Evolutionary conservation across 1,284 basidiomycete genomes (phyloP).

Genomic region (Spongiforma sp.): DNA sequence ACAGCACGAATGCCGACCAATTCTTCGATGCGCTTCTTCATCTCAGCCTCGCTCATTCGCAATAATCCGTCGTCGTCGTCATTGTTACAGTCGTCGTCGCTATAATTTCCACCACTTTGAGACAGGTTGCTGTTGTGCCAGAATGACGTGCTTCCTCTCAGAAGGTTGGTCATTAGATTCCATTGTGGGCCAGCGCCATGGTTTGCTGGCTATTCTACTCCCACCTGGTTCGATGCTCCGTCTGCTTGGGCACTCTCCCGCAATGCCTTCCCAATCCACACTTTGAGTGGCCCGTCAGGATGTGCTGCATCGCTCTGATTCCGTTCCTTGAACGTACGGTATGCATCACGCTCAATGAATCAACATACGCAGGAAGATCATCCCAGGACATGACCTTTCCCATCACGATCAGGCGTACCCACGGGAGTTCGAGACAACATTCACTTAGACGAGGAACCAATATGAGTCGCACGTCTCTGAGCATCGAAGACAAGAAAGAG

Average conservation of each 20-base stretch:
- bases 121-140: too few relatives aligned
- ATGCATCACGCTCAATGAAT: slow-evolving; percentile 19
- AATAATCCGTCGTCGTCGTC: too few relatives aligned
- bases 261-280: slow-evolving; percentile 62
- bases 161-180: too few relatives aligned
- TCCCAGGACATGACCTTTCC: slow-evolving; percentile 11
- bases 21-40: too few relatives aligned
- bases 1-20: too few relatives aligned
- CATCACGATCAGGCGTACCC: slow-evolving; percentile 49
- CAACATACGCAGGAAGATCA: slow-evolving; percentile 7
- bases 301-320: slow-evolving; percentile 62
- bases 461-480: background rate
- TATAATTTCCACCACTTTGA: too few relatives aligned
- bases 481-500: background rate
- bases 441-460: slow-evolving; percentile 29
- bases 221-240: slow-evolving; percentile 47
- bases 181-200: too few relatives aligned
- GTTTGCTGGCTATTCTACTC: slow-evolving; percentile 78
- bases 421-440: slow-evolving; percentile 51
- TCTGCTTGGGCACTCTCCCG: slow-evolving; percentile 43
- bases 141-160: too few relatives aligned
- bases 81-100: too few relatives aligned
- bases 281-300: slow-evolving; percentile 64
- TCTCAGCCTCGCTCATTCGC: too few relatives aligned
- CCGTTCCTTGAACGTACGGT: slow-evolving; percentile 22